These are phyloP conservation scores for Dioscorea alata DNA, from an alignment of 106 monocot genomes.

Conservation along the genomic window DNA sequence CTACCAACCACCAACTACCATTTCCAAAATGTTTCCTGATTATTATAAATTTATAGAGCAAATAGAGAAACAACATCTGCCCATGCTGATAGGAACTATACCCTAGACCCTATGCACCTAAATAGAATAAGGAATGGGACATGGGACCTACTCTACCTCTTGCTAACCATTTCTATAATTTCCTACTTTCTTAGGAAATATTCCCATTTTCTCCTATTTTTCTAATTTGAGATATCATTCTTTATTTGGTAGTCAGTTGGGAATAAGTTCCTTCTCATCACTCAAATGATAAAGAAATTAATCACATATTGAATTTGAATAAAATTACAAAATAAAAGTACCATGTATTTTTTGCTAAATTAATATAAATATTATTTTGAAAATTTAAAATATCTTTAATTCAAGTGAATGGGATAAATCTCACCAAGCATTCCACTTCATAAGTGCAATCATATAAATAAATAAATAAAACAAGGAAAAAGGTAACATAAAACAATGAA, in stretches of 20 bases:
- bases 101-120: not conserved
- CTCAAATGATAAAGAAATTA: not conserved
- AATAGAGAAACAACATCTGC: not conserved
- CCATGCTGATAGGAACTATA: not conserved
- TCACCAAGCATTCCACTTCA: too few species aligned
- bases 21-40: not conserved
- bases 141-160: not conserved
- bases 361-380: too few species aligned
- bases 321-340: too few species aligned
- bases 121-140: not conserved
- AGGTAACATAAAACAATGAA: too few species aligned
- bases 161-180: too few species aligned
- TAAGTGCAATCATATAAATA: too few species aligned
- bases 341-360: too few species aligned
- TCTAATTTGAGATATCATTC: not conserved
- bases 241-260: too few species aligned
- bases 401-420: too few species aligned
- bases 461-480: too few species aligned
- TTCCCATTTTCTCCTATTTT: not conserved
- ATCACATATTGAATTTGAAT: not conserved
- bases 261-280: not conserved
- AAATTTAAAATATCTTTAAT: too few species aligned
- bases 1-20: constrained; percentile 19
- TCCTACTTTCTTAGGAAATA: too few species aligned
- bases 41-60: not conserved